Conservation (phyloP, 2,329 filamentous ascomycete species). For the Ophiostoma ulmi region DNA sequence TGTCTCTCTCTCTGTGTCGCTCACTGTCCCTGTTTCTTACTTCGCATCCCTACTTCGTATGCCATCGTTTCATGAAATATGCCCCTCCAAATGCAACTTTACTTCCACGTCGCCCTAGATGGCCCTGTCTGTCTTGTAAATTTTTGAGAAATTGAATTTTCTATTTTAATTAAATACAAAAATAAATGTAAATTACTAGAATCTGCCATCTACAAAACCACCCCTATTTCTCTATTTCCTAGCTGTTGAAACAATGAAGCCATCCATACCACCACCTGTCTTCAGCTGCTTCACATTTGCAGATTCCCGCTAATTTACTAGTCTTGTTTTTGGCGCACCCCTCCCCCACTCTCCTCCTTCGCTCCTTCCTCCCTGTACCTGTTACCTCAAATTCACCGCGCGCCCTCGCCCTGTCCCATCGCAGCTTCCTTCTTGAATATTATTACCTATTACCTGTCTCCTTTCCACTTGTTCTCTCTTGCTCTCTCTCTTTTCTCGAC, state of each 20-base stretch:
- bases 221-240: not conserved
- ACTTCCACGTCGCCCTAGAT: not conserved
- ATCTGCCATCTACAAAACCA: not conserved
- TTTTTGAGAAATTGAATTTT: not conserved
- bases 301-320: slow-evolving; percentile 9
- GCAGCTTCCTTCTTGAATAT: slow-evolving; percentile 13
- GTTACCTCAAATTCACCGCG: slow-evolving; percentile 7
- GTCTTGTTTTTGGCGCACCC: slow-evolving; percentile 6
- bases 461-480: not conserved
- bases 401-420: slow-evolving; percentile 15
- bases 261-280: not conserved
- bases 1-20: not conserved
- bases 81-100: not conserved
- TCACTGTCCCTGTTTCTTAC: not conserved
- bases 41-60: not conserved
- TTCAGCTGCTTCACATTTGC: slow-evolving; percentile 6
- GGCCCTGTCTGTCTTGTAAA: not conserved
- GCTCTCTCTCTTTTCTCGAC: not conserved
- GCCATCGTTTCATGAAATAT: not conserved
- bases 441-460: slow-evolving; percentile 9
- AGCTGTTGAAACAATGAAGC: not conserved
- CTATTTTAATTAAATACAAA: not conserved
- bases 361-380: slow-evolving; percentile 6
- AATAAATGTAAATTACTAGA: not conserved
- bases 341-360: slow-evolving; percentile 8